Evolutionary conservation across 805 yeast species (phyloP), one percentile per base, ranked within the genome.

Genomic region (Groenewaldozyma tartarivorans): DNA sequence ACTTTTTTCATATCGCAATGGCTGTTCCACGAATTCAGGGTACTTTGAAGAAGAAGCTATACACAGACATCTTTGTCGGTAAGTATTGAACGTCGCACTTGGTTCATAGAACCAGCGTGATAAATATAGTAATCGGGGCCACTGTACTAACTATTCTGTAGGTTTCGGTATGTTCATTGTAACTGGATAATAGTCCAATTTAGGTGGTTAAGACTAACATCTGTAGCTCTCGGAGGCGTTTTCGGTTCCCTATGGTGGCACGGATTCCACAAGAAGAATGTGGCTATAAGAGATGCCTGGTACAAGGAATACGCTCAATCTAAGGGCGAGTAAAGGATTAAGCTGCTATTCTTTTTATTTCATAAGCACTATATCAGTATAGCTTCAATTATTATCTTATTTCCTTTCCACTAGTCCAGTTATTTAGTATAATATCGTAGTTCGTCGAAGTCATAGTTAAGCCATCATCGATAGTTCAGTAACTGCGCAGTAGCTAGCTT

Each of bases 1-100:
- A n/a, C n/a, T n/a, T n/a, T n/a, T n/a, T 31, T n/a, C 20, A n/a
- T 13, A 15, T 22, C 32, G 16, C 9, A 15, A 47, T 48, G 48
- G 44, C 42, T 39, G 81, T 84, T 59, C 83, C 90, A 59, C 92
- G 94, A 56, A 85, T 88, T 57, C 75, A 79, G 41, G 96, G 96
- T 52, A 68, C 81, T 48, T 73, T 88, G 52, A 84, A 76, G 68
- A 83, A 76, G 71, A 82, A 79, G 68, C 75, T 84, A 64, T 71
- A 79, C 60, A 75, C 81, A 52, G 96, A 88, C 57, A 76, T 88
- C 61, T 49, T 77, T 53, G 64, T 80, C 49, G 94, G 92, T 46
- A 72, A 76, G 65, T 73, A 39, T 29, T 24, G n/a, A n/a, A n/a
- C n/a, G n/a, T n/a, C n/a, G n/a, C n/a, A n/a, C n/a, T n/a, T n/a